A percentile compares a stretch with the other conserved stretches of the same genome.
Conservation (phyloP, 768 basidiomycete species). For the Tulasnella sp. region DNA sequence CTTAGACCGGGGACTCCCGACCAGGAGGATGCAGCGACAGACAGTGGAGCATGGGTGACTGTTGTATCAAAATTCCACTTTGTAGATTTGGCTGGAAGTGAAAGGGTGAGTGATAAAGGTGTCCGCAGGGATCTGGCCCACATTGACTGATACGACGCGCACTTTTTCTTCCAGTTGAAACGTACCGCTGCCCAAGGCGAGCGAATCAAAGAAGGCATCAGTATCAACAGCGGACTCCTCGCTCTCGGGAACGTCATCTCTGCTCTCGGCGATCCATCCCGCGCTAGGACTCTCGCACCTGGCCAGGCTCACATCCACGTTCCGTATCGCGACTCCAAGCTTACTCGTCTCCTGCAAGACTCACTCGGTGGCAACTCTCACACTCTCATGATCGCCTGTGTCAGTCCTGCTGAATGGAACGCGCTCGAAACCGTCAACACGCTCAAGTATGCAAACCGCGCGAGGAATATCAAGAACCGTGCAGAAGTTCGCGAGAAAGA, state of each 20-base stretch:
- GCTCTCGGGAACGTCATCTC: slow-evolving; percentile 98
- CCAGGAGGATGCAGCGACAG: slow-evolving; percentile 49
- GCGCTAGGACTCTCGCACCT: slow-evolving; percentile 57
- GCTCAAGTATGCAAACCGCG: slow-evolving; percentile 94
- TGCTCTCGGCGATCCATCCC: slow-evolving; percentile 86
- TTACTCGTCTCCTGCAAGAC: slow-evolving; percentile 92
- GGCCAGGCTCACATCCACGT: slow-evolving; percentile 58
- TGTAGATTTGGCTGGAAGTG: slow-evolving; percentile 94
- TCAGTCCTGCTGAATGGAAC: slow-evolving; percentile 94
- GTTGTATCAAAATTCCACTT: slow-evolving; percentile 96
- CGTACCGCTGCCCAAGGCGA: slow-evolving; percentile 94
- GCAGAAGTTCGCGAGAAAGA: slow-evolving; percentile 89
- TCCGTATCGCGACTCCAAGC: slow-evolving; percentile 97
- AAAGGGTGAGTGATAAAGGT: slow-evolving; percentile 55
- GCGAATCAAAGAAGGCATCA: slow-evolving; percentile 97
- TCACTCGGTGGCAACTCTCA: slow-evolving; percentile 96
- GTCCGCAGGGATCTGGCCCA: neutral
- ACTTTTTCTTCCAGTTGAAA: slow-evolving; percentile 55
- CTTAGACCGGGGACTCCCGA: slow-evolving; percentile 26
- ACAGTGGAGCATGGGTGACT: slow-evolving; percentile 67
- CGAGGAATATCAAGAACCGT: slow-evolving; percentile 93
- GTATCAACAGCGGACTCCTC: slow-evolving; percentile 92
- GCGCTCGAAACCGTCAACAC: slow-evolving; percentile 89
- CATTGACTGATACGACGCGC: neutral
- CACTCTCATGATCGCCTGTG: slow-evolving; percentile 98